Evolutionary conservation across 164 flowering plant genomes (phyloP).

Genomic region (Macadamia tetraphylla): DNA sequence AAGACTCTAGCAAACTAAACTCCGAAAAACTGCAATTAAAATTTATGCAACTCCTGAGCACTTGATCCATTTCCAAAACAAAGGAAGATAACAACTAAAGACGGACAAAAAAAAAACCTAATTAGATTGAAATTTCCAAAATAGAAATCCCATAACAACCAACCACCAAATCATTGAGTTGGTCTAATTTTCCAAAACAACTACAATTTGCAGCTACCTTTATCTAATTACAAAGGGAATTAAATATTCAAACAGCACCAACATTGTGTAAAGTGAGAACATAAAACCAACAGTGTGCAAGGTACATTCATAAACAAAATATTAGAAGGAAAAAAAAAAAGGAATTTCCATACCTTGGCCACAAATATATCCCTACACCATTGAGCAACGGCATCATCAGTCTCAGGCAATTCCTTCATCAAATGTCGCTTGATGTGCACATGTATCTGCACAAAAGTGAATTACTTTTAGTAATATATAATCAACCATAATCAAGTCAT

Average conservation of each 20-base stretch:
- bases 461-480: not conserved
- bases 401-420: constrained; percentile 73
- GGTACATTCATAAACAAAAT: not conserved
- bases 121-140: no score
- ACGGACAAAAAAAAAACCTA: no score
- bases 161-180: no score
- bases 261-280: not conserved
- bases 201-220: not conserved
- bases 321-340: not conserved
- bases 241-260: not conserved
- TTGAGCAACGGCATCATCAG: constrained; percentile 62
- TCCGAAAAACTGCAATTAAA: no score
- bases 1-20: no score
- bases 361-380: constrained; percentile 85
- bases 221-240: not conserved
- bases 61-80: no score
- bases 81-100: no score
- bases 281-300: not conserved
- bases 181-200: not conserved
- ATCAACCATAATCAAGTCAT: not conserved
- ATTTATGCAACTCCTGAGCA: no score
- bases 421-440: constrained; percentile 67
- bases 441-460: constrained; percentile 49
- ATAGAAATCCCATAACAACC: no score
- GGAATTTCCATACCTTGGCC: constrained; percentile 49